Percentiles rank a stretch among this genome's conserved stretches.
These are phyloP conservation scores for Lentinus tigrinus DNA, from an alignment of 768 basidiomycete genomes.

Conservation along the genomic window DNA sequence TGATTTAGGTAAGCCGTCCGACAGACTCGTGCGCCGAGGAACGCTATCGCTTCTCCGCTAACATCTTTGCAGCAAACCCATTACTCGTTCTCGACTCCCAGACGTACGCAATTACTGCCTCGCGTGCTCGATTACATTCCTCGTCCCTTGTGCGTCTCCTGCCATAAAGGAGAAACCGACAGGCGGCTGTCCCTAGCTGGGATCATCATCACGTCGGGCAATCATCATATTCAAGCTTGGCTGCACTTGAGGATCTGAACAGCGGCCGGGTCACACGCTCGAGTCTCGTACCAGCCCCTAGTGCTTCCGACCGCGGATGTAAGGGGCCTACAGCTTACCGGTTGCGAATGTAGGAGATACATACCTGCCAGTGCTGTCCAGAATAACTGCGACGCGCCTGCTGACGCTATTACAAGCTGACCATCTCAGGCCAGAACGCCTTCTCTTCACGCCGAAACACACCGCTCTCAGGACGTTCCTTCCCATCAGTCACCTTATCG, in stretches of 20 bases:
- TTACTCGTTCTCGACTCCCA: constrained; percentile 6
- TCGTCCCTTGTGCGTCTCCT: not conserved
- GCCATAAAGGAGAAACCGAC: constrained; percentile 5
- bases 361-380: not conserved
- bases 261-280: constrained; percentile 7
- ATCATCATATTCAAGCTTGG: constrained; percentile 5
- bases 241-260: constrained; percentile 4
- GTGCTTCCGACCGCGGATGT: not conserved
- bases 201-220: constrained; percentile 8
- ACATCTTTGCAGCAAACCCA: constrained; percentile 2
- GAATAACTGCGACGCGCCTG: constrained; percentile 11
- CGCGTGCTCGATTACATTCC: constrained; percentile 4
- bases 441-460: constrained; percentile 18
- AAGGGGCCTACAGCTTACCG: not conserved
- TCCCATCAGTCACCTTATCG: constrained; percentile 26
- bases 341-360: constrained; percentile 15
- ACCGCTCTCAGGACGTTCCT: constrained; percentile 13
- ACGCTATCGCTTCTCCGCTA: constrained; percentile 3
- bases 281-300: not conserved
- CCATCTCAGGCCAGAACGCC: constrained; percentile 10
- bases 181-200: constrained; percentile 6
- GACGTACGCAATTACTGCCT: not conserved
- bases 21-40: constrained; percentile 10
- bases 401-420: constrained; percentile 11
- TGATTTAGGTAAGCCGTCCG: constrained; percentile 29